Base-by-base conservation (phyloP, 1,284 basidiomycete species). In the Bondarzewia mesenterica region DNA sequence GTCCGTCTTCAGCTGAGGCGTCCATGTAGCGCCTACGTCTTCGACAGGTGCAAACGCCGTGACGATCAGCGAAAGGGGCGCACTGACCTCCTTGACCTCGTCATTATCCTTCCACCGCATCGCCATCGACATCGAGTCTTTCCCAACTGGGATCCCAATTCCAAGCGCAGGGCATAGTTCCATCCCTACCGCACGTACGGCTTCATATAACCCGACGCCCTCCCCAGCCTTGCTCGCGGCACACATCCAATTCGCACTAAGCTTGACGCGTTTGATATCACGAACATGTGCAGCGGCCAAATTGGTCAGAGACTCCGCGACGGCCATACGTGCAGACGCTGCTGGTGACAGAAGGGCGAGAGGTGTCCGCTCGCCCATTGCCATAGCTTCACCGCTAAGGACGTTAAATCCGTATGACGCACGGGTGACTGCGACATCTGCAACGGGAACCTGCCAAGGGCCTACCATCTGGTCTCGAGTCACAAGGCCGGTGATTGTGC, bases 221-320 rank as follows among this genome's bases (percentile, higher is more conserved):
- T 99, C 95, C 23, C 94, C 93, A 44, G 80, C 78, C 64, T 93
- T 88, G 14, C 82, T 84, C 1, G 95, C 92, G 1, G 94, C 92
- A 53, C 90, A 93, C 96, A 99, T 99, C 96, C 96, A 99, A 68
- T 99, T 99, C 47, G 95, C 95, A 56, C 90, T 93, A 16, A 99
- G 77, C 71, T 99, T 99, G 62, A 97, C 82, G 49, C 77, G 74
- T 4, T 76, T 73, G 14, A 98, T 71, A 37, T 79, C 76, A 3
- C 38, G 16, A 47, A 95, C 71, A 44, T 80, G 78, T 2, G 94
- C 83, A 8, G 96, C 94, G 0, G 80, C 82, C 48, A 99, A 75
- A 66, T 99, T 99, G 54, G 88, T 93, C 46, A 99, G 75, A 3
- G 95, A 79, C 66, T 99, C 96, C 15, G 82, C 94, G 35, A 99